phyloP scores from a whole-genome alignment of 2,329 filamentous ascomycete genomes.

The Curvularia spicifera region DNA sequence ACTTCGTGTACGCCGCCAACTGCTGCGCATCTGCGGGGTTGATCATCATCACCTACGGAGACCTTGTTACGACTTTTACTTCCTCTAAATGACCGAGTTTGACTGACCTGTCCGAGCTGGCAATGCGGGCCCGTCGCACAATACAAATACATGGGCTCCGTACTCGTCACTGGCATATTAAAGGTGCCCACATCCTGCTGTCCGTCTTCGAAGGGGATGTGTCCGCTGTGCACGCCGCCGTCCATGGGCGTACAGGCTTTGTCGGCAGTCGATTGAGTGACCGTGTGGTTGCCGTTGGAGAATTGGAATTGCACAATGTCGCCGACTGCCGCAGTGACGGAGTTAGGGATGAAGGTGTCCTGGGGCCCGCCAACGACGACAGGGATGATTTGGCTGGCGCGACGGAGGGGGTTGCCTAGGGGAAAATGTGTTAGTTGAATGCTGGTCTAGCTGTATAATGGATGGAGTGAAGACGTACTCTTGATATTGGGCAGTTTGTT shows the following conservation, averaged over 20 bases:
- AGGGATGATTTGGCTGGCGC: slow-evolving; percentile 35
- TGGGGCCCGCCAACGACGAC: slow-evolving; percentile 42
- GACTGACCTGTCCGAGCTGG: slow-evolving; percentile 33
- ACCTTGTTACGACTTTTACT: no score
- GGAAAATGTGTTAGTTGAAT: not conserved
- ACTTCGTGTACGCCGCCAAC: slow-evolving; percentile 37
- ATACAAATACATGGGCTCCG: slow-evolving; percentile 42
- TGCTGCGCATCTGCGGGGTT: slow-evolving; percentile 34
- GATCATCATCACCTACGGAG: slow-evolving; percentile 26
- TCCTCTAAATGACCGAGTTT: no score
- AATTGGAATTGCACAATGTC: slow-evolving; percentile 44
- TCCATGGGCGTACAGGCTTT: slow-evolving; percentile 37
- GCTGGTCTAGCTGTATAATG: not conserved
- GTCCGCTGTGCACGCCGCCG: slow-evolving; percentile 38
- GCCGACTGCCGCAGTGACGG: slow-evolving; percentile 35
- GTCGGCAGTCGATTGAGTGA: slow-evolving; percentile 36
- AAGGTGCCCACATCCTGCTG: slow-evolving; percentile 42
- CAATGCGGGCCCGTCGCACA: slow-evolving; percentile 43
- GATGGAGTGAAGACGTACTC: not conserved
- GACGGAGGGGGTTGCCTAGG: slow-evolving; percentile 31
- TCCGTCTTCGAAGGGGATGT: slow-evolving; percentile 39
- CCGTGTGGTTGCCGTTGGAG: slow-evolving; percentile 43
- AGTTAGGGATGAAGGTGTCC: slow-evolving; percentile 40
- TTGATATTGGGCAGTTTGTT: slow-evolving; percentile 13
- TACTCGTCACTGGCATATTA: slow-evolving; percentile 38